Evolutionary conservation across 805 yeast species (phyloP), one percentile per base, ranked within the genome.

Genomic region (Kuraishia ogatae): DNA sequence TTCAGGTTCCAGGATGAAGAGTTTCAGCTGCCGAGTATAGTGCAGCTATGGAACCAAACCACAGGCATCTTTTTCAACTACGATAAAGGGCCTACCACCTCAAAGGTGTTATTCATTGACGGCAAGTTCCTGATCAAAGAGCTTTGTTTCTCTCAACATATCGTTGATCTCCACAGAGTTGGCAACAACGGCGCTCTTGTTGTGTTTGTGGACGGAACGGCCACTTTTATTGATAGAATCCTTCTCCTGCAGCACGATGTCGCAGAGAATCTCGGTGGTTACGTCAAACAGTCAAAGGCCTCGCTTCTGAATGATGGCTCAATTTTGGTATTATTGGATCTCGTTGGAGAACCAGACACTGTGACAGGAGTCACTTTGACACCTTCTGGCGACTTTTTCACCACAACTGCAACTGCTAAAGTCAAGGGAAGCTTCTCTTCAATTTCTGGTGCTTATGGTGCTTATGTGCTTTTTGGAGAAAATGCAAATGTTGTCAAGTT

Each of bases 1-100:
- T 67, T 66, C 58, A 67, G 74, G 53, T 68, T 65, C 49, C 68
- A 70, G 53, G 52, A 64, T n/a, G 64, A 62, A 19, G 20, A 24
- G 5, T 54, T 5, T n/a, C 24, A 15, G 55, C 51, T n/a, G 60
- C 65, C 1, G 23, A 35, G 17, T 21, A 35, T 63, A 39, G 39
- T 56, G n/a, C 49, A 54, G 11, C 35, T 54, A 1, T 51, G 62
- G 54, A 57, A 58, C 46, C 55, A 55, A 2, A 11, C 52, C 22
- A 49, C 61, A 19, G 58, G 55, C 15, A 53, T 63, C 20, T 59
- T 56, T 10, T 56, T 63, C 50, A 62, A 62, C 54, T 55, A 50
- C 43, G 60, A 53, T 5, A 39, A 55, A 15, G 55, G 49, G 23
- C 15, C 51, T 19, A 3, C 43, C 7, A 13, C 15, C 17, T 24